Evolutionary conservation across 2,329 filamentous ascomycete genomes (phyloP).

Genomic region (Pseudogymnoascus sp.): DNA sequence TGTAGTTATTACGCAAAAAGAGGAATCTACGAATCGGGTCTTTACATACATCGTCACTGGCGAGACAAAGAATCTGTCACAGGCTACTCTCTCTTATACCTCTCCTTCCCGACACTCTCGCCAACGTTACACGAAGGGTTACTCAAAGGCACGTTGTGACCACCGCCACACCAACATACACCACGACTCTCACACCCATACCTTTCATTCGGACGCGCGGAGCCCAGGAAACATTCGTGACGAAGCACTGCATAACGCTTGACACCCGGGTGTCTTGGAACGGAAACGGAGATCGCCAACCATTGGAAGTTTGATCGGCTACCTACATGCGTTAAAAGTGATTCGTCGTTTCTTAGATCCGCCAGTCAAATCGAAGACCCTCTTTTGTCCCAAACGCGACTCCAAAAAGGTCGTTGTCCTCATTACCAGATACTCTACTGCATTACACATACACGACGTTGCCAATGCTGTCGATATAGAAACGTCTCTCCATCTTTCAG

Average conservation of each 20-base stretch:
- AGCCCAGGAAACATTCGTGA: background rate
- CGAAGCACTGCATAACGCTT: background rate
- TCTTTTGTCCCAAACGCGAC: background rate
- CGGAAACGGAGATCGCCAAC: background rate
- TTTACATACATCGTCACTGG: background rate
- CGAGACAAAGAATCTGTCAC: background rate
- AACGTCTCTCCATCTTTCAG: background rate
- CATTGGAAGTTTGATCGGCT: conserved; percentile 1
- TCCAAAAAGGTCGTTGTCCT: background rate
- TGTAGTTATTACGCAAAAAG: background rate
- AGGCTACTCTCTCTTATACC: background rate
- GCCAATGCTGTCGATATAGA: background rate
- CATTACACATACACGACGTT: background rate
- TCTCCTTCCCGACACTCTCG: background rate
- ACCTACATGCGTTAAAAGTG: background rate
- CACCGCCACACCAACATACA: background rate
- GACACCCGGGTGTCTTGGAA: background rate
- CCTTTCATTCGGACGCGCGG: background rate
- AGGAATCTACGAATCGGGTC: background rate
- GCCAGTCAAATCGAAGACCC: background rate
- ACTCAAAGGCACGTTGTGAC: background rate
- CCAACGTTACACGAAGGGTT: background rate
- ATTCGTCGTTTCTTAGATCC: background rate
- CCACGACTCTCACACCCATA: background rate
- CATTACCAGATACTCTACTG: background rate